Percentiles rank a stretch among this genome's conserved stretches.
These are phyloP conservation scores for Podaxis sp. DNA, from an alignment of 768 basidiomycete species.

Conservation along the genomic window DNA sequence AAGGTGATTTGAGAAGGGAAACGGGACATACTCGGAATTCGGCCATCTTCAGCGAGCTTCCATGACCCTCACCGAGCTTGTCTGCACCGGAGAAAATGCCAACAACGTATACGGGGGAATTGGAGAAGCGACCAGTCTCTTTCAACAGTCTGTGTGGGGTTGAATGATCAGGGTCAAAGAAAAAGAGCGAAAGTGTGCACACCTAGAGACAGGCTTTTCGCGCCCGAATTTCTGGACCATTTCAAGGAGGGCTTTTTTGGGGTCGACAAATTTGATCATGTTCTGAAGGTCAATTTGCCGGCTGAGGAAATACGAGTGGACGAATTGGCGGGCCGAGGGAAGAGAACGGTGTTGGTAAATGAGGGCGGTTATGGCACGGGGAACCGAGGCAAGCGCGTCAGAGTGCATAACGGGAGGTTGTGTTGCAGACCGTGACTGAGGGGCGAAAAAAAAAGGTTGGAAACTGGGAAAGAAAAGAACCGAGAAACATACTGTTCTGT, in stretches of 20 bases:
- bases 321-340: conserved; percentile 82
- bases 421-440: conserved; percentile 47
- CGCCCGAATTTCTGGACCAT: conserved; percentile 75
- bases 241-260: conserved; percentile 66
- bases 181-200: conserved; percentile 28
- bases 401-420: conserved; percentile 62
- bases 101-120: conserved; percentile 93
- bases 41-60: conserved; percentile 91
- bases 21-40: conserved; percentile 77
- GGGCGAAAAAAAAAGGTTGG: background rate
- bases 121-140: conserved; percentile 90
- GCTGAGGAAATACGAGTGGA: conserved; percentile 84
- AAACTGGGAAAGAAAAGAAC: background rate
- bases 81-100: conserved; percentile 84
- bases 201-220: conserved; percentile 70
- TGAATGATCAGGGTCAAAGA: background rate
- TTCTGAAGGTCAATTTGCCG: conserved; percentile 74
- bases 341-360: conserved; percentile 89
- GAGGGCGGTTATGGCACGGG: conserved; percentile 83
- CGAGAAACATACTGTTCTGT: conserved; percentile 58
- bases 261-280: conserved; percentile 37
- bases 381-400: conserved; percentile 88
- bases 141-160: conserved; percentile 66
- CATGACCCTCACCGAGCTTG: conserved; percentile 93
- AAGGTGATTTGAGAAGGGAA: background rate